A percentile compares a stretch with the other conserved stretches of the same genome.
Conservation (phyloP, 2,329 filamentous ascomycete genomes). For the Nothophaeocryptopus gaeumannii region DNA sequence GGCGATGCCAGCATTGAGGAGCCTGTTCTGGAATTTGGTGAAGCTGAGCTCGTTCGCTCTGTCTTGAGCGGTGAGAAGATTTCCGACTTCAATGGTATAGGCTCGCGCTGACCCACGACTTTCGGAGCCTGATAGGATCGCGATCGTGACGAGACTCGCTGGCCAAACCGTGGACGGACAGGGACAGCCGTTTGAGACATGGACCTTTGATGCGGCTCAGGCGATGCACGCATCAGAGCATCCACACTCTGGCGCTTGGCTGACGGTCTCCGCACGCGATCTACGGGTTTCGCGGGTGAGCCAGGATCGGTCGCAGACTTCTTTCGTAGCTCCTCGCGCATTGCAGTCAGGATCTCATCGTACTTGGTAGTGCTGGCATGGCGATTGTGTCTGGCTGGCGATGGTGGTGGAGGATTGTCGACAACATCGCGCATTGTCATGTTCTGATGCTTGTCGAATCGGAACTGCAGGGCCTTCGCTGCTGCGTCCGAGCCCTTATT, state of each 20-base stretch:
- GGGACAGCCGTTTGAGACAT: conserved; percentile 30
- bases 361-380: conserved; percentile 27
- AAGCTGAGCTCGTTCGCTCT: conserved; percentile 18
- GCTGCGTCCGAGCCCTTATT: conserved; percentile 9
- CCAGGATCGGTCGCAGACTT: conserved; percentile 18
- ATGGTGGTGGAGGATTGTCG: conserved; percentile 10
- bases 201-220: conserved; percentile 22
- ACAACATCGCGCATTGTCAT: conserved; percentile 28
- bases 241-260: conserved; percentile 14
- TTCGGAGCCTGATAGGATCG: conserved; percentile 33
- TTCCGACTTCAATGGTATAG: conserved; percentile 33
- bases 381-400: conserved; percentile 13
- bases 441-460: conserved; percentile 32
- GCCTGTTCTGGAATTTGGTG: conserved; percentile 3
- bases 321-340: conserved; percentile 35
- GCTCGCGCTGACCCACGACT: conserved; percentile 29
- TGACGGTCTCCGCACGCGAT: conserved; percentile 12
- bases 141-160: conserved; percentile 28
- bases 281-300: conserved; percentile 12
- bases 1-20: conserved; percentile 21
- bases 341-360: conserved; percentile 34
- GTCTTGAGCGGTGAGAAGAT: conserved; percentile 36
- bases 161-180: conserved; percentile 25
- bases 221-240: conserved; percentile 9
- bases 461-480: conserved; percentile 13